Percentiles rank a stretch among this genome's conserved stretches.
These are phyloP conservation scores for Aspergillus intermedius DNA, from an alignment of 2,329 filamentous ascomycete genomes.

Conservation along the genomic window DNA sequence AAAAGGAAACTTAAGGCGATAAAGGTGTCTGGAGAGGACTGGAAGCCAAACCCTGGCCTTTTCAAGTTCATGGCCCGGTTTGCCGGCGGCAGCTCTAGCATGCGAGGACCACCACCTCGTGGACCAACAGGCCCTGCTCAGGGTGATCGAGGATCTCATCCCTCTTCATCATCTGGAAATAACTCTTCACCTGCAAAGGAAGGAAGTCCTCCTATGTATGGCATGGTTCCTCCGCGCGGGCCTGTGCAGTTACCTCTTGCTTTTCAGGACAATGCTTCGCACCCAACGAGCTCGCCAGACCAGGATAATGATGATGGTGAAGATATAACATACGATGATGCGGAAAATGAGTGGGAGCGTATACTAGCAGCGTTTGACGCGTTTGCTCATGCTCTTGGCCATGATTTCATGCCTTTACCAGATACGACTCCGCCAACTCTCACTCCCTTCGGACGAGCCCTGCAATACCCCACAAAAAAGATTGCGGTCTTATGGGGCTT, in stretches of 20 bases:
- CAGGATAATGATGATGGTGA: constrained; percentile 52
- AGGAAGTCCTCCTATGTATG: constrained; percentile 39
- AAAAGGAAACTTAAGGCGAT: constrained; percentile 67
- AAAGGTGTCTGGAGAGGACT: constrained; percentile 51
- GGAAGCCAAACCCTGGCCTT: constrained; percentile 50
- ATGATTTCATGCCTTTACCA: constrained; percentile 69
- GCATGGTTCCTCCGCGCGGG: constrained; percentile 40
- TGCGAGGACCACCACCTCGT: constrained; percentile 7
- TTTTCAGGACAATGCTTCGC: constrained; percentile 46
- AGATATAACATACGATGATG: constrained; percentile 59
- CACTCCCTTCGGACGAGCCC: constrained; percentile 74
- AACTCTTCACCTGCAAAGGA: not conserved
- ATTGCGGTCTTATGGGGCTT: constrained; percentile 83
- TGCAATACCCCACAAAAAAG: constrained; percentile 79
- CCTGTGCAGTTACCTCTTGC: constrained; percentile 43
- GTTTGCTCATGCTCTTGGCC: constrained; percentile 56
- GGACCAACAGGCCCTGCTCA: constrained; percentile 1
- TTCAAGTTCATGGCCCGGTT: constrained; percentile 32
- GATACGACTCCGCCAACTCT: constrained; percentile 57
- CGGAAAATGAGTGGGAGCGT: constrained; percentile 67
- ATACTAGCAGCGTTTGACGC: constrained; percentile 37
- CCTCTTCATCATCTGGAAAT: not conserved
- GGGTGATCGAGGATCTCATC: not conserved
- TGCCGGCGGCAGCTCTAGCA: constrained; percentile 5
- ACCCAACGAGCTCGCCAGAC: constrained; percentile 11